These are phyloP conservation scores for Paspalum notatum DNA, from an alignment of 176 grass and related monocot genomes.

Conservation along the genomic window DNA sequence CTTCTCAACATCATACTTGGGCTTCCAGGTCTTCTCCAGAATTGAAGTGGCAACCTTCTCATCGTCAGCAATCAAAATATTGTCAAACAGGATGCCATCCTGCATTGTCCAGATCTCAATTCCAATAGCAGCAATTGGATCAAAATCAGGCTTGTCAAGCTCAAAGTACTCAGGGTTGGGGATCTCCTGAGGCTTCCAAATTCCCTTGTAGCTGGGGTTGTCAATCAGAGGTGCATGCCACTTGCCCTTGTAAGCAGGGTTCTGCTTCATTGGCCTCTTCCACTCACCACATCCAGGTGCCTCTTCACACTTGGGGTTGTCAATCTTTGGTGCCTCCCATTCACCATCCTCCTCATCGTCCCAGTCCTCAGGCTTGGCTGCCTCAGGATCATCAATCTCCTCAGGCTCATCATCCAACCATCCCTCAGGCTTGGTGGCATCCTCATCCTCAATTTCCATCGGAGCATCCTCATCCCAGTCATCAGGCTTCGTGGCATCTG, in stretches of 20 bases:
- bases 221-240: slow-evolving; percentile 93
- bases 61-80: slow-evolving; percentile 81
- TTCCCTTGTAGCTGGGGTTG: slow-evolving; percentile 94
- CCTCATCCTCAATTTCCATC: slow-evolving; percentile 83
- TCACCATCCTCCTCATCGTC: slow-evolving; percentile 98
- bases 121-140: slow-evolving; percentile 82
- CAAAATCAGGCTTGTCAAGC: slow-evolving; percentile 76
- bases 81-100: slow-evolving; percentile 94
- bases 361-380: slow-evolving; percentile 93
- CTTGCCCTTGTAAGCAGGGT: slow-evolving; percentile 97
- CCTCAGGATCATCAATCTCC: slow-evolving; percentile 91
- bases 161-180: slow-evolving; percentile 97
- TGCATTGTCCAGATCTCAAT: slow-evolving; percentile 99
- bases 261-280: slow-evolving; percentile 92
- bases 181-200: slow-evolving; percentile 97
- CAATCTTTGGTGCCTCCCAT: slow-evolving; percentile 91
- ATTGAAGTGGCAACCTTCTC: slow-evolving; percentile 81
- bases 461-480: slow-evolving; percentile 99
- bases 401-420: slow-evolving; percentile 97
- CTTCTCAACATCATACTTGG: slow-evolving; percentile 91
- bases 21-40: slow-evolving; percentile 84
- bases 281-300: slow-evolving; percentile 95
- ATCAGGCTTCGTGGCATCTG: slow-evolving; percentile 78
- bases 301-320: slow-evolving; percentile 95
- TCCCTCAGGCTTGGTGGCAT: slow-evolving; percentile 89